A percentile compares a stretch with the other conserved stretches of the same genome.
Evolutionary conservation across 1,284 basidiomycete genomes (phyloP).

Genomic region (Pseudozyma flocculosa): DNA sequence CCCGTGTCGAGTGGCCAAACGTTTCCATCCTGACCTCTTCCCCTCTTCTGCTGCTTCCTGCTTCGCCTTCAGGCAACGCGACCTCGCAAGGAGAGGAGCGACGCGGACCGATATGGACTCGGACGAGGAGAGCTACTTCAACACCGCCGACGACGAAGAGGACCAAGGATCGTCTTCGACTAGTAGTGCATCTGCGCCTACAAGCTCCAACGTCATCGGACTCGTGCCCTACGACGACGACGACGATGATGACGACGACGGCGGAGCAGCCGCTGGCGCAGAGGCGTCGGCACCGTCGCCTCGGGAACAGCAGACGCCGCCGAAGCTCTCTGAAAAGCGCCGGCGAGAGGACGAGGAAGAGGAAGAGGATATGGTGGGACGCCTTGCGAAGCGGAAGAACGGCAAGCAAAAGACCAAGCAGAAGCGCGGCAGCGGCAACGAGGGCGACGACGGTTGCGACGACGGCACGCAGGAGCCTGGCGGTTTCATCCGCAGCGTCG

Average conservation of each 20-base stretch:
- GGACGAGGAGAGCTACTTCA: slow-evolving; percentile 84
- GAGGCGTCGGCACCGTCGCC: slow-evolving; percentile 57
- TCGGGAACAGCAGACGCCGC: slow-evolving; percentile 55
- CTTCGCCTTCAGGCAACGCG: slow-evolving; percentile 1
- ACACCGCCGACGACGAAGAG: slow-evolving; percentile 73
- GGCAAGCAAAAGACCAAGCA: slow-evolving; percentile 18
- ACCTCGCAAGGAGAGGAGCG: slow-evolving; percentile 13
- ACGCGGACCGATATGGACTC: slow-evolving; percentile 62
- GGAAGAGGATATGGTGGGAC: slow-evolving; percentile 24
- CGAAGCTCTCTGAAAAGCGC: slow-evolving; percentile 66
- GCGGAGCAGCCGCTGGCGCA: slow-evolving; percentile 18
- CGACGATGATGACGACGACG: slow-evolving; percentile 60
- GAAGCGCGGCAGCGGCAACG: slow-evolving; percentile 14
- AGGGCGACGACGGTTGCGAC: slow-evolving; percentile 2
- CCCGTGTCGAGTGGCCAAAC: not conserved
- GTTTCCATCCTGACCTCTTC: too few species aligned
- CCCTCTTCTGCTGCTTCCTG: not conserved
- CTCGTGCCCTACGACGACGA: slow-evolving; percentile 74
- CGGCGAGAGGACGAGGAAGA: slow-evolving; percentile 33
- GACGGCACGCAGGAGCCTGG: slow-evolving; percentile 13
- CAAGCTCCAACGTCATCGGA: slow-evolving; percentile 64
- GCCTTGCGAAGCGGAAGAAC: slow-evolving; percentile 35
- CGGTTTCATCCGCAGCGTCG: slow-evolving; percentile 30
- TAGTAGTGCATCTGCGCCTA: slow-evolving; percentile 37
- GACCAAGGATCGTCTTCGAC: slow-evolving; percentile 57